These are phyloP conservation scores for Chalaropsis thielavioides DNA, from an alignment of 2,329 filamentous ascomycete species.

Conservation along the genomic window DNA sequence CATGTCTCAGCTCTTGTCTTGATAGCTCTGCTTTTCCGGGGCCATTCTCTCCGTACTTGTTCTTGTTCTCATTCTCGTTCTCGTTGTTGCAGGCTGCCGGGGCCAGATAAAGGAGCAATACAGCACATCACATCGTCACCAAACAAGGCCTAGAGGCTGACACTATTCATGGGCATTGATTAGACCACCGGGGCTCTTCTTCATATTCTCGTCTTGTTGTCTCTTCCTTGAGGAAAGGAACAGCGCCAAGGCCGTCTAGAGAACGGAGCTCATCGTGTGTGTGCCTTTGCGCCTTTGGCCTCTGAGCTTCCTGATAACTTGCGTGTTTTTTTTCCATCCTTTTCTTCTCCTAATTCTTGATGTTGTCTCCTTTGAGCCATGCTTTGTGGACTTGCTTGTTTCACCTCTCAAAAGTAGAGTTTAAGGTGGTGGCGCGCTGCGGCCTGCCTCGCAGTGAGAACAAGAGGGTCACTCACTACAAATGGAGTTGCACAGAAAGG, in stretches of 20 bases:
- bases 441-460: not conserved
- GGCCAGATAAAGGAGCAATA: too few species aligned
- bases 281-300: not conserved
- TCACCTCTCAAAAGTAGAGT: not conserved
- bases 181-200: not conserved
- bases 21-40: not conserved
- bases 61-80: not conserved
- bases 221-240: not conserved
- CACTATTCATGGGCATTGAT: too few species aligned
- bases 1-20: not conserved
- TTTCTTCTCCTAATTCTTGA: not conserved
- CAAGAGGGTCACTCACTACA: not conserved
- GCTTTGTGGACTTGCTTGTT: slow-evolving; percentile 4
- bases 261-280: not conserved
- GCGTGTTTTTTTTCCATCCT: not conserved
- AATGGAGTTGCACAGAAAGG: not conserved
- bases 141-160: too few species aligned
- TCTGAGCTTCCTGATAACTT: not conserved
- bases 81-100: not conserved
- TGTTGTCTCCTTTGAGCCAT: not conserved
- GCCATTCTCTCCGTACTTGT: too few species aligned
- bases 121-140: too few species aligned
- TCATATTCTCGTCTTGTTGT: not conserved
- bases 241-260: not conserved
- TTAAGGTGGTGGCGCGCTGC: not conserved